Base-by-base conservation (phyloP, 345 rosid genomes). In the Mangifera indica region DNA sequence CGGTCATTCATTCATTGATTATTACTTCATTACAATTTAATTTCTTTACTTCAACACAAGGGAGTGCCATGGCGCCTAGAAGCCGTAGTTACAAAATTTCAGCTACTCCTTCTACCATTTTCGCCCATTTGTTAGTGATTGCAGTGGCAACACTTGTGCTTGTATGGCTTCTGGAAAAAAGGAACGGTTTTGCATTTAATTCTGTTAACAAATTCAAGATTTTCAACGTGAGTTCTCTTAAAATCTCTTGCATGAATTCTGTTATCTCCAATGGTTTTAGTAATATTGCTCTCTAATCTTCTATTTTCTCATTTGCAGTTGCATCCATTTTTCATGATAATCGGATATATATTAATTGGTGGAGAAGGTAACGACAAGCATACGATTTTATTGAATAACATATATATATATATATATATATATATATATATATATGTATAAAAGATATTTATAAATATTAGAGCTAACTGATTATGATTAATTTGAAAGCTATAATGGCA, bases 311-410 rank as follows among this genome's bases (percentile, higher is more conserved):
- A 24, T 57, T 76, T 76, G 48, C 88, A 86, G 86, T 63, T 82
- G 63, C 92, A 88, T 77, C 74, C 81, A 56, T 70, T 88, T 59
- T 74, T 86, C 12, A 86, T 86, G 92, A 73, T 81, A 9, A 72
- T 88, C 58, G 92, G 88, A n/a, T 81, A 85, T 21, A 75, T 86
- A 60, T 77, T 88, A 70, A 14, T 81, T 21, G 77, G 75, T 11
- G 92, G 89, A 59, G 87, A 87, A 82, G 89, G 92, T 85, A 57
- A 70, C 32, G 17, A 7, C 49, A 45, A 20, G 3, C 11, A 22
- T 24, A 26, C 7, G 18, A 13, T n/a, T 63, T 54, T 0, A 14
- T 1, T 29, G 10, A 26, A 20, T 15, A 46, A 24, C 10, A 25
- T 5, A 12, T 12, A 2, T n/a, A 54, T 54, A 29, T 3, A 29